Base-by-base conservation (phyloP, 2,329 filamentous ascomycete species). In the Aspergillus fumigatiaffinis region DNA sequence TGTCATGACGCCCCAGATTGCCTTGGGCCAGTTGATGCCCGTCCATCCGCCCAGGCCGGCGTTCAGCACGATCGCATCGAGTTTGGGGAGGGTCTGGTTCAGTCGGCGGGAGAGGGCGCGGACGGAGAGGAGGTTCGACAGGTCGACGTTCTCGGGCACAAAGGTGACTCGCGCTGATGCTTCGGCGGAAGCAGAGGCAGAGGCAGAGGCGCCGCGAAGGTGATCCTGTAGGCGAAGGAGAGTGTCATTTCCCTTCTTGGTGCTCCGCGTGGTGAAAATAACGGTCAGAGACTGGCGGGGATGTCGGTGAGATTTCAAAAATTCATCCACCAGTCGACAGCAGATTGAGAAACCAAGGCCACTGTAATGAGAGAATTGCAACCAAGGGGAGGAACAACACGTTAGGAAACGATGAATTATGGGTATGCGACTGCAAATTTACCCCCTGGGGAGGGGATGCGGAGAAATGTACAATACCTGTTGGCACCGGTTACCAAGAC, bases 11-110 rank as follows among this genome's bases (percentile, higher is more conserved):
- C 69, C 72, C 76, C 77, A 84, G 29, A 86, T 72, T 1, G 90
- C 85, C 54, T 68, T 66, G 1, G 78, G 73, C 85, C 87, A 97
- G 72, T 91, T 77, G 57, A 96, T 72, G n/a, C 90, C 90, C 0
- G 80, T 84, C 89, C 91, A 96, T 1, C 91, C 92, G 23, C 92
- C 91, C 42, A 93, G 88, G 0, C 92, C 94, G 17, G 93, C 93
- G 73, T 97, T 97, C 71, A 90, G 87, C 41, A 97, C 80, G 23
- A 94, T 80, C 2, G 83, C 83, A 73, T 97, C 91, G 29, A 99
- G 79, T 61, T 87, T 86, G 1, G 90, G 87, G 44, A 91, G 67
- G 41, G 76, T 60, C 44, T 71, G 56, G 50, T 80, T 69, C 57
- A 88, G 70, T 59, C 77, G 75, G 59, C 79, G 75, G 44, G 81